Base-by-base conservation (phyloP, 1,139 yeast genomes). In the Kurtzmaniella quercitrusa region DNA sequence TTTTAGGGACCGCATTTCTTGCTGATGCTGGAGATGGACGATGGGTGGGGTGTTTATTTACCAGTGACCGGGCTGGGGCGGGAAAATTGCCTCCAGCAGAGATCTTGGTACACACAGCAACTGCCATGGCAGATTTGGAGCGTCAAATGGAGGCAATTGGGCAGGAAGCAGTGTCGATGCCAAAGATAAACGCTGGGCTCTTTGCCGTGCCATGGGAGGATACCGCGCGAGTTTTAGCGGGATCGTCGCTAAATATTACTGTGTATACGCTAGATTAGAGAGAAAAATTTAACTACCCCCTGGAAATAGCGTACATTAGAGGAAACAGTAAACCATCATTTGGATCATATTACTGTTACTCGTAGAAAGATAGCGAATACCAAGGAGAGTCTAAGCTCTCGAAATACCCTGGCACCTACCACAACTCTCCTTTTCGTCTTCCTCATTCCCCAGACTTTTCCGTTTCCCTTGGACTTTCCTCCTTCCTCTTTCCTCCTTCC, bases 201-300 rank as follows among this genome's bases (percentile, higher is more conserved):
- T 87, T 88, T 59, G 75, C 75, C 1, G 91, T 85, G 1, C 94
- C 95, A 0, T 87, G 95, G 95, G 74, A 69, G 27, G 53, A 72
- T 7, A 86, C 95, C 0, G 93, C 79, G 53, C 56, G 49, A 9
- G 77, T 75, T 0, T 57, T 86, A 48, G 47, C 61, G 25, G 47
- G 50, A 29, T 50, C 49, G 43, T 52, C 58, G 23, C 51, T 68
- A 33, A 54, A 62, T 9, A 69, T 69, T 43, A 65, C 66, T 33
- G 82, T 81, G 3, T 81, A 73, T 16, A 36, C 38, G 17, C 19
- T 36, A 19, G 38, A 36, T 14, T 36, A 34, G 19, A 11, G 15
- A 10, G 23, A 21, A 8, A 8, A 8, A 8, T 8, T 21, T 4
- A 21, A 21, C n/a, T n/a, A n/a, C n/a, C n/a, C n/a, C n/a, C n/a